Base-by-base conservation (phyloP, 1,284 basidiomycete genomes). In the Xerocomus minutiporus region DNA sequence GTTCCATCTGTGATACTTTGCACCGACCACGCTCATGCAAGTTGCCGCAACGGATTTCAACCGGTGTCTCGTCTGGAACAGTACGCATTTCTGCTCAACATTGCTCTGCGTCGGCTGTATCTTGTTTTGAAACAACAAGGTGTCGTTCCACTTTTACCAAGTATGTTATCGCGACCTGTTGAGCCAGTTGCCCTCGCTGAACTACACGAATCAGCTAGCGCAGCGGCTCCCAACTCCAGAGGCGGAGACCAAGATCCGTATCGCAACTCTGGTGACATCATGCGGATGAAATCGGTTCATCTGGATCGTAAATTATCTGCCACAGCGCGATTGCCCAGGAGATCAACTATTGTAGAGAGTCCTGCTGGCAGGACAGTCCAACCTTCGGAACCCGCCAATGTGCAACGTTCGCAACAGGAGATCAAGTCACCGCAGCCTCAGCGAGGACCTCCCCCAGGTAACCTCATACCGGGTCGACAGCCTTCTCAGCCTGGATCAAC, bases 11-110 rank as follows among this genome's bases (percentile, higher is more conserved):
- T 81, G 44, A 80, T 91, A 54, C 82, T 84, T 59, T 98, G 96
- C 71, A 80, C 78, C 8, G 83, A 87, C n/a, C 92, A 89, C 74
- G 86, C 79, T 38, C 83, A 82, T 65, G 65, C 67, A 50, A 78
- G 78, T 3, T 89, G 86, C 61, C 75, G 84, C 44, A 64, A 74
- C 20, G 94, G 94, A 8, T 97, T 99, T 72, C 88, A 92, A 66
- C 80, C 90, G 13, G 96, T 97, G 15, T 93, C 95, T 49, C 80
- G 96, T 56, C 74, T 99, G 60, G 96, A 99, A 75, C 96, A 99
- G 69, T 99, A 97, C 70, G 91, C 97, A 0, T 99, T 97, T 76
- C 73, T 99, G 56, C 76, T 99, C 50, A 95, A 98, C 62, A 97
- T 99, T 17, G 97, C 96, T 5, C 78, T 99, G 51, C 82, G 95